Conservation (phyloP, 2,329 filamentous ascomycete genomes). For the Xylaria sp. region DNA sequence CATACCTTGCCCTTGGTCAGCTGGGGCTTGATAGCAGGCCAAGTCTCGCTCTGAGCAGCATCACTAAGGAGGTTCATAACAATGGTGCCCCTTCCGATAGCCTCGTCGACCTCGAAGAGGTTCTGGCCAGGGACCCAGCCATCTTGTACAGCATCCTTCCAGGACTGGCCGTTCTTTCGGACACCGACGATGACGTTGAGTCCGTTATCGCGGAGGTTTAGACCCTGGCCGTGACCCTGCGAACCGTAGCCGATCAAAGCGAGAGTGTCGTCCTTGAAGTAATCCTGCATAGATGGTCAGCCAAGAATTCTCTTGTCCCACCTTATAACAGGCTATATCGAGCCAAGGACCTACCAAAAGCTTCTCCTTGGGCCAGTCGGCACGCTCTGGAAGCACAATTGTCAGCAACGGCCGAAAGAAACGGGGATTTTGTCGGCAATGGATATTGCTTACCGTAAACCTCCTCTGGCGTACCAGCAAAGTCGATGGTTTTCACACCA, state of each 20-base stretch:
- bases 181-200: slow-evolving; percentile 99
- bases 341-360: slow-evolving; percentile 77
- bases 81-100: slow-evolving; percentile 91
- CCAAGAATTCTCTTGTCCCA: slow-evolving; percentile 33
- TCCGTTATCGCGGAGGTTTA: slow-evolving; percentile 99
- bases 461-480: slow-evolving; percentile 92
- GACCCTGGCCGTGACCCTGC: slow-evolving; percentile 98
- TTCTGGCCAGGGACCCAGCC: slow-evolving; percentile 99
- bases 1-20: slow-evolving; percentile 97
- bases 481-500: slow-evolving; percentile 98
- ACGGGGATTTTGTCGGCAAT: neutral
- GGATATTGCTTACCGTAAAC: slow-evolving; percentile 78
- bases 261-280: slow-evolving; percentile 99
- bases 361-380: slow-evolving; percentile 98
- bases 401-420: slow-evolving; percentile 44
- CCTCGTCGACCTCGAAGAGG: slow-evolving; percentile 98
- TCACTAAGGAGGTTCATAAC: slow-evolving; percentile 99
- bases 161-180: slow-evolving; percentile 96
- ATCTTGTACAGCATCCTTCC: slow-evolving; percentile 96
- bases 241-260: slow-evolving; percentile 98
- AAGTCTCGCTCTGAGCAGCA: slow-evolving; percentile 98
- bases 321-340: neutral
- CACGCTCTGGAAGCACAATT: slow-evolving; percentile 75
- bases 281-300: slow-evolving; percentile 70
- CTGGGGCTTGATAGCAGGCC: slow-evolving; percentile 97